phyloP scores from a whole-genome alignment of 768 basidiomycete genomes.

The Suillus spraguei region DNA sequence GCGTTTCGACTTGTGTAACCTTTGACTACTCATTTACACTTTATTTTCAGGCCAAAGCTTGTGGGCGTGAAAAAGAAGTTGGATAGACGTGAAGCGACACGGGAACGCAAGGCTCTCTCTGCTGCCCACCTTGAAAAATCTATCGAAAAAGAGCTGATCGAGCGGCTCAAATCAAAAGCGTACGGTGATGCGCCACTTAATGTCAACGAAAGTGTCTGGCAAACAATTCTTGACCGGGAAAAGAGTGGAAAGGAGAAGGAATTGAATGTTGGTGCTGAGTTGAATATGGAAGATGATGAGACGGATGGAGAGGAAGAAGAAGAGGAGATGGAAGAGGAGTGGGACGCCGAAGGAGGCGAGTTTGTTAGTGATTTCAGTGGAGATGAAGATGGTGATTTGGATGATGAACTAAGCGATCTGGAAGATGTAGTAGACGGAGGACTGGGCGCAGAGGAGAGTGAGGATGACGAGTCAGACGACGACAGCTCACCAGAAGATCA shows the following conservation, averaged over 20 bases:
- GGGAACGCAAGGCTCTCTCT: constrained; percentile 94
- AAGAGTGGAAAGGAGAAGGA: constrained; percentile 48
- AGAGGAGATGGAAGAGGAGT: constrained; percentile 50
- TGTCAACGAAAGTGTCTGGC: constrained; percentile 97
- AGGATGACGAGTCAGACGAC: constrained; percentile 44
- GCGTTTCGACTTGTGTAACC: constrained; percentile 29
- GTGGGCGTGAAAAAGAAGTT: constrained; percentile 97
- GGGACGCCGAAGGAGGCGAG: constrained; percentile 50
- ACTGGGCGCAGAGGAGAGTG: constrained; percentile 43
- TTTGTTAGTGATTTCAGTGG: constrained; percentile 60
- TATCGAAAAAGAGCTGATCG: constrained; percentile 95
- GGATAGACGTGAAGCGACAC: constrained; percentile 87
- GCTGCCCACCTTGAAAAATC: constrained; percentile 94
- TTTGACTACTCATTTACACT: background rate
- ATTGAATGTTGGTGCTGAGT: constrained; percentile 42
- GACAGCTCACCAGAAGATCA: constrained; percentile 40
- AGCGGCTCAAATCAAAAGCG: constrained; percentile 93
- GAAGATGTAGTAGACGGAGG: constrained; percentile 59
- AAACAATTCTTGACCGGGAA: constrained; percentile 85
- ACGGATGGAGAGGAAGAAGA: constrained; percentile 55
- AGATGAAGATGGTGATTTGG: constrained; percentile 48
- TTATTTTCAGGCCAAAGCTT: constrained; percentile 73
- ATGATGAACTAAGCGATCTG: constrained; percentile 54
- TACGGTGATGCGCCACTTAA: constrained; percentile 98
- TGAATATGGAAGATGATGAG: constrained; percentile 56